A percentile compares a stretch with the other conserved stretches of the same genome.
Evolutionary conservation across 108 stramenopile species (phyloP).

Genomic region (Fistulifera pelliculosa): DNA sequence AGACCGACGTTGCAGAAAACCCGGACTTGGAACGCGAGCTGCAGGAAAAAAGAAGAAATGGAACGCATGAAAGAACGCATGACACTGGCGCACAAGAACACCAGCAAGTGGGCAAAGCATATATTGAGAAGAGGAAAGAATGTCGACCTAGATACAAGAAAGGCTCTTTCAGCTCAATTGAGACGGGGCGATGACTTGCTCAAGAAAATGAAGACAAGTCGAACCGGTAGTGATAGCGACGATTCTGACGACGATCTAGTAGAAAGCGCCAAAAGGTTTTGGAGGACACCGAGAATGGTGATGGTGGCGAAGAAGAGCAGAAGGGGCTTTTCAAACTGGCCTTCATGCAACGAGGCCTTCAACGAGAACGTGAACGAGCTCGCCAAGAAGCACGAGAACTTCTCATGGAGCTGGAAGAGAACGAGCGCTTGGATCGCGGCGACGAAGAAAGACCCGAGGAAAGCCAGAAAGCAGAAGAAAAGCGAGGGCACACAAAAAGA

Average conservation of each 20-base stretch:
- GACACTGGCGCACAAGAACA: constrained; percentile 95
- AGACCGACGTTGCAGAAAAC: constrained; percentile 52
- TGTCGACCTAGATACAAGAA: constrained; percentile 74
- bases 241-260: constrained; percentile 58
- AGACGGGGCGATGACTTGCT: constrained; percentile 80
- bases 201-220: constrained; percentile 60
- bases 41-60: constrained; percentile 86
- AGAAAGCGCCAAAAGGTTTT: constrained; percentile 54
- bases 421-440: constrained; percentile 25
- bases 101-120: constrained; percentile 94
- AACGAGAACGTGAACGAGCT: constrained; percentile 74
- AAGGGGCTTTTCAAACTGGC: constrained; percentile 78
- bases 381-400: constrained; percentile 82
- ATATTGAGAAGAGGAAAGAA: constrained; percentile 77
- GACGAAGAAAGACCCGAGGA: constrained; percentile 34
- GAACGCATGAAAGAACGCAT: constrained; percentile 93
- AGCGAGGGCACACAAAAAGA: constrained; percentile 21
- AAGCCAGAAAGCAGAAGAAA: constrained; percentile 24
- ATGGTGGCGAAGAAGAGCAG: constrained; percentile 14
- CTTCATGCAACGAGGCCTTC: constrained; percentile 91
- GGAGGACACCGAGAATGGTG: constrained; percentile 27
- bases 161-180: constrained; percentile 81
- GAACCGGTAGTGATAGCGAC: constrained; percentile 24
- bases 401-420: constrained; percentile 83
- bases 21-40: constrained; percentile 55